These are phyloP conservation scores for Diplotaxis tenuifolia DNA, from an alignment of 345 rosid species.

Conservation along the genomic window DNA sequence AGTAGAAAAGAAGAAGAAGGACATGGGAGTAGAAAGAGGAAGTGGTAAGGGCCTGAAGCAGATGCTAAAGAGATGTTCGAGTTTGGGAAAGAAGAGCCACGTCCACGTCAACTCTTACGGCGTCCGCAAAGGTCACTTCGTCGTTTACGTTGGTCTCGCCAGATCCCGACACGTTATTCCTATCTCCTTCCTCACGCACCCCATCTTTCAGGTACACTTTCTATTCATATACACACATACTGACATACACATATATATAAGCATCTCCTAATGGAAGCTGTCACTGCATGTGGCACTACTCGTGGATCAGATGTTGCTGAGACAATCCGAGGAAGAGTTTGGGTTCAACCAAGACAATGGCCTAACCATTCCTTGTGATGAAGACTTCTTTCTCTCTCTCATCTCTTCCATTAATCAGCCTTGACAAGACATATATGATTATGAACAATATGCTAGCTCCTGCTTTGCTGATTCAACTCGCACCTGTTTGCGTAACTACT, in stretches of 20 bases:
- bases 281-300: background rate
- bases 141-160: constrained; percentile 76
- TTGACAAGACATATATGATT: background rate
- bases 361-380: constrained; percentile 35
- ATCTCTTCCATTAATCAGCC: constrained; percentile 23
- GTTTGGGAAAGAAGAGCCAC: constrained; percentile 54
- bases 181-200: constrained; percentile 63
- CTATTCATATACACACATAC: background rate
- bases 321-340: constrained; percentile 37
- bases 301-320: constrained; percentile 30
- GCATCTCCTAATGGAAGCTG: background rate
- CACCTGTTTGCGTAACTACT: constrained; percentile 12
- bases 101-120: constrained; percentile 44
- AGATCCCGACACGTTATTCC: constrained; percentile 75
- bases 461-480: background rate
- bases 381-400: constrained; percentile 25
- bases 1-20: background rate
- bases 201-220: constrained; percentile 51
- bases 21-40: constrained; percentile 27
- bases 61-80: constrained; percentile 57
- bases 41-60: constrained; percentile 38
- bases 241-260: background rate
- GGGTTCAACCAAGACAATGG: constrained; percentile 35
- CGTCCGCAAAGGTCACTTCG: constrained; percentile 90
- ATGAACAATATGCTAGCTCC: background rate